A percentile compares a stretch with the other conserved stretches of the same genome.
Evolutionary conservation across 352 stramenopile genomes (phyloP).

Genomic region (Globisporangium recalcitrans): DNA sequence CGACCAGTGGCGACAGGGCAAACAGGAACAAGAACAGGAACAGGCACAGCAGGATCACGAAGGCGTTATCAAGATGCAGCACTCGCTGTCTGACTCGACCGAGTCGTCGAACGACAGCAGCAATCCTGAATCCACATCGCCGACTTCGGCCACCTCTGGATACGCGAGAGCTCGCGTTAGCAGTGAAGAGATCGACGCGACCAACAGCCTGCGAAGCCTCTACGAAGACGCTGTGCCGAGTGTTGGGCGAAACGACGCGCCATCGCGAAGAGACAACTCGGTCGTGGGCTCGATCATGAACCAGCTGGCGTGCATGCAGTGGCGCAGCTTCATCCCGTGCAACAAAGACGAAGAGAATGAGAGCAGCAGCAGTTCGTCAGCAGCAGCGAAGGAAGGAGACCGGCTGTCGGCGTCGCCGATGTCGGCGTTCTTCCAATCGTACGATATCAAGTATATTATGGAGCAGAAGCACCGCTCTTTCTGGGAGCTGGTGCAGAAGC

Average conservation of each 20-base stretch:
- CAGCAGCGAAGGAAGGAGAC: neutral
- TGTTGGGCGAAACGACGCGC: neutral
- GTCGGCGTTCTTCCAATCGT: constrained; percentile 16
- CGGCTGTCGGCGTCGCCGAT: constrained; percentile 4
- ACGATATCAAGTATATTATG: constrained; percentile 32
- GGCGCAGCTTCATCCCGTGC: constrained; percentile 21
- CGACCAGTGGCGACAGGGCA: neutral
- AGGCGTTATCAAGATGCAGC: constrained; percentile 23
- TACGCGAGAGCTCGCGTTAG: constrained; percentile 5
- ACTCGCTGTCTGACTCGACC: constrained; percentile 56
- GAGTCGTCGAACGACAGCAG: constrained; percentile 23
- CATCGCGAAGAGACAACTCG: constrained; percentile 3
- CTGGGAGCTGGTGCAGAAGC: constrained; percentile 67
- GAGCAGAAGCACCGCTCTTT: constrained; percentile 73
- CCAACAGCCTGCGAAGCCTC: constrained; percentile 7
- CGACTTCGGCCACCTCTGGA: neutral
- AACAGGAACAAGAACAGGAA: constrained; percentile 1
- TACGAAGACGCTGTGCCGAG: constrained; percentile 16
- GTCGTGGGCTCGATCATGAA: constrained; percentile 16
- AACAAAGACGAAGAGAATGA: constrained; percentile 8
- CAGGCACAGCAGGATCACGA: constrained; percentile 4
- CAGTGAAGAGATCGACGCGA: constrained; percentile 28
- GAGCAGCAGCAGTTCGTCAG: neutral
- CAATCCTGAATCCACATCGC: constrained; percentile 9
- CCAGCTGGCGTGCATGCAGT: constrained; percentile 23